Percentiles rank a stretch among this genome's conserved stretches.
Conservation (phyloP, 2,329 filamentous ascomycete genomes). For the Dendryphion nanum region DNA sequence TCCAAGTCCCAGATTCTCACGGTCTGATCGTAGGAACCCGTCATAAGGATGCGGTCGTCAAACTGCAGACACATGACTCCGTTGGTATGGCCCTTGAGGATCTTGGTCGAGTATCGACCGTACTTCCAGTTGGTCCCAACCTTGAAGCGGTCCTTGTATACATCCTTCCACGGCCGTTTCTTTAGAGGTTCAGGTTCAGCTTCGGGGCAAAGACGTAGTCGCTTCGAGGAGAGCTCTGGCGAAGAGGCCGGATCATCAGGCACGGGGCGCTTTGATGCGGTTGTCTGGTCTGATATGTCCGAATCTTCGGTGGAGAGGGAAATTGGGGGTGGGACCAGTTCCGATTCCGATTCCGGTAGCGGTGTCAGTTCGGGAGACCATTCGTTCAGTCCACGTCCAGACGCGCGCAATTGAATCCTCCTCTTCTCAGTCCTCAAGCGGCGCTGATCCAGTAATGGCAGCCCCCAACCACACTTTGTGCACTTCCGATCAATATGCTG, state of each 20-base stretch:
- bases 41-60: conserved; percentile 86
- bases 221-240: conserved; percentile 31
- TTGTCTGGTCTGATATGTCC: conserved; percentile 14
- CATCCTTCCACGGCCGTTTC: conserved; percentile 84
- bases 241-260: conserved; percentile 19
- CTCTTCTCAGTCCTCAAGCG: conserved; percentile 82
- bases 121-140: conserved; percentile 98
- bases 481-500: conserved; percentile 94
- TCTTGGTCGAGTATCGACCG: conserved; percentile 79
- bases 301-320: conserved; percentile 9
- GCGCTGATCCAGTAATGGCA: conserved; percentile 87
- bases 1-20: conserved; percentile 97
- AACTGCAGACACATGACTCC: conserved; percentile 80
- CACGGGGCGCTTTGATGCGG: conserved; percentile 28
- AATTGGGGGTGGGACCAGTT: conserved; percentile 19
- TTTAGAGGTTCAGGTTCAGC: conserved; percentile 40
- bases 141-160: conserved; percentile 93
- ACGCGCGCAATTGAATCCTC: conserved; percentile 71
- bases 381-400: conserved; percentile 56
- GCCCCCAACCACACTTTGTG: conserved; percentile 91
- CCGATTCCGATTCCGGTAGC: conserved; percentile 38
- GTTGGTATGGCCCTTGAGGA: conserved; percentile 84
- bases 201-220: conserved; percentile 25
- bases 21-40: conserved; percentile 90
- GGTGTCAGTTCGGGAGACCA: conserved; percentile 54